phyloP scores from a whole-genome alignment of 208 protist genomes.

The Naegleria gruberi region DNA sequence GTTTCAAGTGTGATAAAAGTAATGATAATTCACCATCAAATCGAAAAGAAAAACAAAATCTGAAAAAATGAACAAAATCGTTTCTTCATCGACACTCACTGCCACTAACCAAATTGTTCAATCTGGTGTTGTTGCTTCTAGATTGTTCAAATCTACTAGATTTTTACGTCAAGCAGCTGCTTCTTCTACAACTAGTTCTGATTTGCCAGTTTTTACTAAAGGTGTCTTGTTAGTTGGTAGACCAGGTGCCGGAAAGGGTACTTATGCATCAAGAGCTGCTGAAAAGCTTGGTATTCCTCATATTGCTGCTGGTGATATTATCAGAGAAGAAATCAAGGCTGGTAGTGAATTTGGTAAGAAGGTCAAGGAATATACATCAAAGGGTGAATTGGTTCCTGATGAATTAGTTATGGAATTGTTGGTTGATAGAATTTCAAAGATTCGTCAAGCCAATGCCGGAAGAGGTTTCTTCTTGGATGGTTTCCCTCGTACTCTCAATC shows the following conservation, averaged over 20 bases:
- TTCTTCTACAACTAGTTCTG: too few relatives aligned
- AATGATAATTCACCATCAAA: too few relatives aligned
- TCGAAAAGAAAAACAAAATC: too few relatives aligned
- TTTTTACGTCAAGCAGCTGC: too few relatives aligned
- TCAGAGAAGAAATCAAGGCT: slow-evolving; percentile 5
- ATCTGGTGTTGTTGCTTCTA: too few relatives aligned
- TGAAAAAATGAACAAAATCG: too few relatives aligned
- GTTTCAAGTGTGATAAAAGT: too few relatives aligned
- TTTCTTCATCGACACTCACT: too few relatives aligned
- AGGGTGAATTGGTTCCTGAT: slow-evolving; percentile 16
- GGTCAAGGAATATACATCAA: neutral
- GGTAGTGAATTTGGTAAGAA: neutral
- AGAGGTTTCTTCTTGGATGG: slow-evolving; percentile 6
- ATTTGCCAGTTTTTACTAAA: neutral
- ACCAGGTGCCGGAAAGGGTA: neutral
- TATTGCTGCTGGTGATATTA: slow-evolving; percentile 7
- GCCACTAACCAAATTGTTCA: too few relatives aligned
- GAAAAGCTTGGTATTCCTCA: neutral
- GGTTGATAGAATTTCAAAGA: neutral
- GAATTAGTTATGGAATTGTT: slow-evolving; percentile 4
- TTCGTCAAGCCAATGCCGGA: neutral
- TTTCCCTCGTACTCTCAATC: neutral
- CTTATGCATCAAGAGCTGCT: neutral
- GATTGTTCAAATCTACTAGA: too few relatives aligned
- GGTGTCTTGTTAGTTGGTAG: slow-evolving; percentile 1